A percentile compares a stretch with the other conserved stretches of the same genome.
Evolutionary conservation across 257 asterid genomes (phyloP).

Genomic region (Echium plantagineum): DNA sequence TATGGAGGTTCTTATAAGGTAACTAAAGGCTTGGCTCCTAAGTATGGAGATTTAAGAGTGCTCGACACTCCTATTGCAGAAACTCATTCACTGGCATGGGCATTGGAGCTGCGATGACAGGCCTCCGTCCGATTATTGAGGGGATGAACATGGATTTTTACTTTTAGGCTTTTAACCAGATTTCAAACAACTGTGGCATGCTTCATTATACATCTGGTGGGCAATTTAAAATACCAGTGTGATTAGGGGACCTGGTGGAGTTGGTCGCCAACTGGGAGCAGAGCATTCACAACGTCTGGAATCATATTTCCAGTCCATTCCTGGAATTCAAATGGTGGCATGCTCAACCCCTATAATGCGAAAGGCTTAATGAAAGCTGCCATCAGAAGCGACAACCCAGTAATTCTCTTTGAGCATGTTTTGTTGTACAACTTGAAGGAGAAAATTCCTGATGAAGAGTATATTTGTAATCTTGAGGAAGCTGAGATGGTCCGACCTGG

Average conservation of each 20-base stretch:
- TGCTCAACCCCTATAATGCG: conserved; percentile 75
- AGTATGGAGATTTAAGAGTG: conserved; percentile 73
- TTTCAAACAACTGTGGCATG: too few relatives aligned
- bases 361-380: conserved; percentile 83
- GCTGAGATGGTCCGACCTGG: conserved; percentile 88
- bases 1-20: conserved; percentile 89
- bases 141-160: too few relatives aligned
- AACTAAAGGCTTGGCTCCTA: conserved; percentile 53
- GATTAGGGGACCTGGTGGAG: conserved; percentile 87
- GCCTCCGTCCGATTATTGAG: too few relatives aligned
- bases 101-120: too few relatives aligned
- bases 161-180: too few relatives aligned
- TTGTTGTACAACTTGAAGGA: conserved; percentile 72
- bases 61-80: conserved; percentile 25
- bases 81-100: conserved; percentile 4
- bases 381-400: conserved; percentile 71
- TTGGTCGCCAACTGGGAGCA: conserved; percentile 90
- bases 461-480: conserved; percentile 56
- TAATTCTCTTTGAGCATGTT: conserved; percentile 71
- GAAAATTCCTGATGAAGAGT: conserved; percentile 74
- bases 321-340: conserved; percentile 85
- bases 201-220: too few relatives aligned
- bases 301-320: conserved; percentile 75
- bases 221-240: too few relatives aligned
- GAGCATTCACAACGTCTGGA: conserved; percentile 86